These are phyloP conservation scores for Pythium scleroteichum DNA, from an alignment of 352 stramenopile species.

Conservation along the genomic window DNA sequence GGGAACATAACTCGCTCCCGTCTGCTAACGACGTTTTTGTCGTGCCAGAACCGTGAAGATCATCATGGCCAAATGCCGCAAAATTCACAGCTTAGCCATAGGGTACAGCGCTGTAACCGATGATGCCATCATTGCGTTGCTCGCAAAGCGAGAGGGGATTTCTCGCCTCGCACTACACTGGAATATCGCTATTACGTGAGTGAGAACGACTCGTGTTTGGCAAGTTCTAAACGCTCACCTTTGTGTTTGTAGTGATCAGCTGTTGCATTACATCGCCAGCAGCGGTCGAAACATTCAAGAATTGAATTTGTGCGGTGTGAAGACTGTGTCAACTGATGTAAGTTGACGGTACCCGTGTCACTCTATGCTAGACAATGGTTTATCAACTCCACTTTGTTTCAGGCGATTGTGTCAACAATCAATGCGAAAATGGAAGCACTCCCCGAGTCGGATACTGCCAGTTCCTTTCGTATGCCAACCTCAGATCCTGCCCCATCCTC, in stretches of 20 bases:
- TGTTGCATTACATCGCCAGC: conserved; percentile 73
- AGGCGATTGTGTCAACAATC: conserved; percentile 75
- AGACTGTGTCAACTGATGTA: conserved; percentile 82
- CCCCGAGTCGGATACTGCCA: conserved; percentile 33
- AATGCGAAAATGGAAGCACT: conserved; percentile 74
- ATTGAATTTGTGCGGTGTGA: conserved; percentile 86
- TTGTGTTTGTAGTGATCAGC: conserved; percentile 57
- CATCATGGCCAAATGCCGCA: conserved; percentile 89
- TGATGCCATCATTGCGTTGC: conserved; percentile 79
- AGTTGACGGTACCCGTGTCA: background rate
- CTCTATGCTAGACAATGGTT: background rate
- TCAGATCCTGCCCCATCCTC: background rate
- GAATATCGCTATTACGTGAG: conserved; percentile 87
- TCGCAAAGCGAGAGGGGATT: conserved; percentile 84
- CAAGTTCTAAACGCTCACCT: conserved; percentile 8
- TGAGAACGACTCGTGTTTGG: background rate
- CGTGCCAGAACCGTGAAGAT: conserved; percentile 69
- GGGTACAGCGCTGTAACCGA: conserved; percentile 87
- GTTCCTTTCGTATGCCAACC: background rate
- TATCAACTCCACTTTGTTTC: background rate
- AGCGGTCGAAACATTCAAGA: conserved; percentile 83
- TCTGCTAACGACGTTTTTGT: background rate
- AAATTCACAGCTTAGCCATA: conserved; percentile 85
- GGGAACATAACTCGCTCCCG: background rate
- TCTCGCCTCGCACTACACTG: conserved; percentile 80